phyloP scores from a whole-genome alignment of 768 basidiomycete species.

The Podaxis sp. region DNA sequence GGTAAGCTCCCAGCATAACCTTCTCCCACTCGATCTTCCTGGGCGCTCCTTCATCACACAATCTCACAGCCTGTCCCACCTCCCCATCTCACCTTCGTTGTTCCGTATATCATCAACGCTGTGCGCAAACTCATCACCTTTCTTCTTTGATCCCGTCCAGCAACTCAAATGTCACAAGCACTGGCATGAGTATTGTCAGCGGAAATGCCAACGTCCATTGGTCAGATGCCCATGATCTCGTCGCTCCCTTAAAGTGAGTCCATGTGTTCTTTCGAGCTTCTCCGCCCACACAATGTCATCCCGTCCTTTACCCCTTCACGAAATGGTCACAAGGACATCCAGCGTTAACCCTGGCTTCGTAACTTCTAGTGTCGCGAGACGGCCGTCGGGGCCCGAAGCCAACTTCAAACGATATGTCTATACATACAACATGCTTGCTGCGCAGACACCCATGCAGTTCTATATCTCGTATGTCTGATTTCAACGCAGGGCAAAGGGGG shows the following conservation, averaged over 20 bases:
- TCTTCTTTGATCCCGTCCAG: constrained; percentile 14
- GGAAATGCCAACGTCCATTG: constrained; percentile 13
- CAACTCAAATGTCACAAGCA: constrained; percentile 23
- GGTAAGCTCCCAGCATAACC: constrained; percentile 23
- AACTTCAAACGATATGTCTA: constrained; percentile 46
- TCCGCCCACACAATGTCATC: constrained; percentile 1
- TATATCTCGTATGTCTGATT: constrained; percentile 42
- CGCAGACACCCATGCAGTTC: constrained; percentile 41
- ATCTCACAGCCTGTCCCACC: constrained; percentile 10
- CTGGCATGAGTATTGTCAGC: constrained; percentile 10
- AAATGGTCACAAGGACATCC: neutral
- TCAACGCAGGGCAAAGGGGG: neutral
- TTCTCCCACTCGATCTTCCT: neutral
- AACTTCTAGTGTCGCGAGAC: constrained; percentile 15
- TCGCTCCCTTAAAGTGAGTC: constrained; percentile 21
- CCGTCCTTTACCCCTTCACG: constrained; percentile 9
- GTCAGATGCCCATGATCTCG: constrained; percentile 15
- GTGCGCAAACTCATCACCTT: neutral
- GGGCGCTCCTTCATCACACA: constrained; percentile 16
- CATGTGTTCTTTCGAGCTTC: constrained; percentile 2
- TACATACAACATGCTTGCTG: constrained; percentile 44
- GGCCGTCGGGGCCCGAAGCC: constrained; percentile 17
- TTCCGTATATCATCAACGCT: constrained; percentile 2
- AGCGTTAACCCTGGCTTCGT: neutral
- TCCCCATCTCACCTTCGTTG: neutral